phyloP scores from a whole-genome alignment of 1,284 basidiomycete genomes.

The Neonothopanus nambi region DNA sequence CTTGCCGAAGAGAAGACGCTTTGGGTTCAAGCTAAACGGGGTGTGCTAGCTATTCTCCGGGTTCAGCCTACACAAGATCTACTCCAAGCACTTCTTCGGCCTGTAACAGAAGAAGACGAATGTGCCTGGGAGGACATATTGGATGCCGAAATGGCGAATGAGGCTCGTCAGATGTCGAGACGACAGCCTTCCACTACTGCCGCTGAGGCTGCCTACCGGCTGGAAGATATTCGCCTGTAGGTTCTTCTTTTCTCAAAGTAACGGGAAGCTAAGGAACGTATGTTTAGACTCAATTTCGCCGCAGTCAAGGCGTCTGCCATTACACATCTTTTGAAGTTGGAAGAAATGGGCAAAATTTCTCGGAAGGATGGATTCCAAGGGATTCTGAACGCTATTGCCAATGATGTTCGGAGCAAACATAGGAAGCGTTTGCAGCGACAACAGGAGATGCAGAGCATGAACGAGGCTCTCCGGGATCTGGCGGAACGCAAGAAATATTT shows the following conservation, averaged over 20 bases:
- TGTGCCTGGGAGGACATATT: constrained; percentile 82
- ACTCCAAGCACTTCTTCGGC: constrained; percentile 83
- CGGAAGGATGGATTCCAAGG: constrained; percentile 90
- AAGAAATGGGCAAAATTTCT: constrained; percentile 81
- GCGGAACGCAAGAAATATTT: constrained; percentile 86
- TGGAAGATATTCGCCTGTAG: constrained; percentile 88
- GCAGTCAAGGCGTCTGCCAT: constrained; percentile 94
- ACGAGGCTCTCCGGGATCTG: constrained; percentile 81
- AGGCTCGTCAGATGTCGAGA: constrained; percentile 64
- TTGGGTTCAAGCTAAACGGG: constrained; percentile 96
- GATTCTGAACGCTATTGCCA: constrained; percentile 94
- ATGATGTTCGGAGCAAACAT: constrained; percentile 95
- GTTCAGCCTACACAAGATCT: constrained; percentile 94
- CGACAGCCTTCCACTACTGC: constrained; percentile 74
- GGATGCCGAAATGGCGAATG: constrained; percentile 81
- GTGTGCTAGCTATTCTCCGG: constrained; percentile 90
- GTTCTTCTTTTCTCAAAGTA: constrained; percentile 29
- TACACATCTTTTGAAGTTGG: constrained; percentile 86
- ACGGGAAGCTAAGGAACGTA: constrained; percentile 4
- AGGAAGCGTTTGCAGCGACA: constrained; percentile 90
- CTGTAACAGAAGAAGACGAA: constrained; percentile 90
- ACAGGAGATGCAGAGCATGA: constrained; percentile 90
- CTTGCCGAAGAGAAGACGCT: constrained; percentile 89
- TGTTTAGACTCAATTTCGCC: constrained; percentile 73
- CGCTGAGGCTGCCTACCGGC: constrained; percentile 70